Evolutionary conservation across 2,329 filamentous ascomycete species (phyloP).

Genomic region (Aspergillus fumigatiaffinis): DNA sequence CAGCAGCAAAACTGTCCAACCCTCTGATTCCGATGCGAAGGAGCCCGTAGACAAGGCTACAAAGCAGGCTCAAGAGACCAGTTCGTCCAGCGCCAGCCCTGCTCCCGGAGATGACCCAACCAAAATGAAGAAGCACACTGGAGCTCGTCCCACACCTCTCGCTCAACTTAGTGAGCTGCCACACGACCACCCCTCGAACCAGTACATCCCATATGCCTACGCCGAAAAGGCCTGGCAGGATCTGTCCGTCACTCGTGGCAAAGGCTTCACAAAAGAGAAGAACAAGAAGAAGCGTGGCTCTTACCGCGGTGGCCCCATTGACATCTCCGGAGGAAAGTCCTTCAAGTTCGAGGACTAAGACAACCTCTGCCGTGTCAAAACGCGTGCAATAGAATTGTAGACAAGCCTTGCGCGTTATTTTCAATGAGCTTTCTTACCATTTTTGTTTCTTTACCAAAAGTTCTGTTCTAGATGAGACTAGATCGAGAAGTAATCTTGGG

Average conservation of each 20-base stretch:
- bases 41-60: conserved; percentile 20
- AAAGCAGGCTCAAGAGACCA: conserved; percentile 26
- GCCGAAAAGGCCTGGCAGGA: conserved; percentile 85
- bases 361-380: not conserved
- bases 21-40: conserved; percentile 20
- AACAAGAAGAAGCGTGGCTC: conserved; percentile 95
- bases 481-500: conserved; percentile 14
- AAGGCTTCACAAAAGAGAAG: conserved; percentile 99
- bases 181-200: conserved; percentile 72
- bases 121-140: conserved; percentile 43
- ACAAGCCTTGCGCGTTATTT: not conserved
- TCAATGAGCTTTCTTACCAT: not conserved
- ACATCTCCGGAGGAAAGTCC: conserved; percentile 74
- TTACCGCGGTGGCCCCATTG: conserved; percentile 84
- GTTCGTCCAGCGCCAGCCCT: conserved; percentile 52
- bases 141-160: conserved; percentile 67
- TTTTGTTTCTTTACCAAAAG: conserved; percentile 5
- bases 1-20: conserved; percentile 29
- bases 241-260: conserved; percentile 85
- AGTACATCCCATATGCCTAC: conserved; percentile 80
- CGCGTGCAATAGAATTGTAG: conserved; percentile 9
- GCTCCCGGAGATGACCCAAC: conserved; percentile 24
- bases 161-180: conserved; percentile 66
- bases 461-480: conserved; percentile 7
- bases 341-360: conserved; percentile 88